These are phyloP conservation scores for Zygnema circumcarinatum DNA, from an alignment of 139 green algal genomes.

Conservation along the genomic window DNA sequence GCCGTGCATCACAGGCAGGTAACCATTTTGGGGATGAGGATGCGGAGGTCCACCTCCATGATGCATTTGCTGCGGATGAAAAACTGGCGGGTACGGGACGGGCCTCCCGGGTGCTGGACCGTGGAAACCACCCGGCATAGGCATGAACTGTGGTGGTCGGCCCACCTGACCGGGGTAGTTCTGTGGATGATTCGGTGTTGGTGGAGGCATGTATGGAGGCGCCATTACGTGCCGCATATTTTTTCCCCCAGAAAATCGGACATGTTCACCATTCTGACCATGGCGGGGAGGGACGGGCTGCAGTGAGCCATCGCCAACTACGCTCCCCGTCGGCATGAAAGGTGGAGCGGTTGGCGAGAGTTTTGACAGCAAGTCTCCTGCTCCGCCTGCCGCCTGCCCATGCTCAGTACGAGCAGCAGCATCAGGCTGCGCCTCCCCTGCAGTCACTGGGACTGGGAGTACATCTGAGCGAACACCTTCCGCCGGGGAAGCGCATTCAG, in stretches of 20 bases:
- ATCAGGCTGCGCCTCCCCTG: background rate
- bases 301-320: background rate
- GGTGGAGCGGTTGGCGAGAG: background rate
- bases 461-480: background rate
- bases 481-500: too few species aligned
- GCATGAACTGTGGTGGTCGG: background rate
- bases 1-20: slow-evolving; percentile 8
- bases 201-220: background rate
- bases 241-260: too few species aligned
- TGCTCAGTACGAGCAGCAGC: background rate
- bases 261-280: too few species aligned
- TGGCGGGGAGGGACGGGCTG: background rate
- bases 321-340: background rate
- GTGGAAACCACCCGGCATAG: background rate
- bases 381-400: background rate
- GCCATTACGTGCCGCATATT: background rate
- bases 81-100: background rate
- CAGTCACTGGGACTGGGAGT: background rate
- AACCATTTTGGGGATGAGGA: background rate
- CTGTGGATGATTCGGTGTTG: background rate
- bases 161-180: background rate
- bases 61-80: slow-evolving; percentile 12
- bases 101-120: background rate
- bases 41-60: background rate
- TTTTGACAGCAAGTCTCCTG: background rate